Evolutionary conservation across 495 filamentous ascomycete genomes (phyloP), one percentile per base, ranked within the genome.

Genomic region (Daldinia vernicosa): DNA sequence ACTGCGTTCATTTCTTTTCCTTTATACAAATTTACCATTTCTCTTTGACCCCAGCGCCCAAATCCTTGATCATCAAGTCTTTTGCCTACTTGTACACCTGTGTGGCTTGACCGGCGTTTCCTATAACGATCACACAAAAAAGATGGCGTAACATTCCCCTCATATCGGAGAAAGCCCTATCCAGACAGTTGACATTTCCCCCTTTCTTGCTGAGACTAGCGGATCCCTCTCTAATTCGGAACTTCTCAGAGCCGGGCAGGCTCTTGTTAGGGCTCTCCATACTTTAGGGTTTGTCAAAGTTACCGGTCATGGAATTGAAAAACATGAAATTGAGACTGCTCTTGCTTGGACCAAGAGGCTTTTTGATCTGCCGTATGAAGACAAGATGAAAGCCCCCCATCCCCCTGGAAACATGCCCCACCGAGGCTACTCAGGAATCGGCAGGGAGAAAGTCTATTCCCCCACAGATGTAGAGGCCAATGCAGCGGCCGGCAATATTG

Each of bases 221-320:
- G 47, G 27, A 7, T 11, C 22, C 3, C 6, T 15, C 27, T 6
- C 37, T 27, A 22, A 73, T 63, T 32, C 5, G 7, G 55, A 63
- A 8, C 47, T 51, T 27, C 30, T 65, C 56, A 43, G 39, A 24
- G 51, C 28, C 14, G 60, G 55, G 0, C 22, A 57, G 47, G 8
- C 19, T 24, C 80, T 89, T 14, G 81, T 84, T 22, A 70, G 80
- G 32, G 84, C 86, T 22, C 88, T 84, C 64, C 82, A 82, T 56
- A 77, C 77, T 26, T 81, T 86, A 15, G 87, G 87, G 26, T 88
- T 90, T 65, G 82, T 84, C 9, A 86, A 84, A 54, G 84, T 90
- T 61, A 74, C 80, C 60, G 87, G 87, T 69, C 86, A 89, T 73
- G 81, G 84, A 2, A 65, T 89, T 5, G 55, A 76, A 11, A 80